Evolutionary conservation across 805 yeast species (phyloP), one percentile per base, ranked within the genome.

Genomic region (Candida broadrunensis): DNA sequence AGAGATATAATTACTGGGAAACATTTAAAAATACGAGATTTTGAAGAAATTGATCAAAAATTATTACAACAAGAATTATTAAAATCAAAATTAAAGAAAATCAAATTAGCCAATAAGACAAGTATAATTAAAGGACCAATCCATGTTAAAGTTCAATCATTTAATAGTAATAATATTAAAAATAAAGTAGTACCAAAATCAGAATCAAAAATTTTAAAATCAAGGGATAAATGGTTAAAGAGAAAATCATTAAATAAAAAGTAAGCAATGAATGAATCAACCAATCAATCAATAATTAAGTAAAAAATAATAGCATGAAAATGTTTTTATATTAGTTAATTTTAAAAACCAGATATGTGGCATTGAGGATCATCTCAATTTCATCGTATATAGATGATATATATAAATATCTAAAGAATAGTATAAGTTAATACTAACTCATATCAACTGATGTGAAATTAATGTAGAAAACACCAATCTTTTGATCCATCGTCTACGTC

Each of bases 81-180:
- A 35, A 65, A 65, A 35, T 46, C 56, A 38, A 68, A 65, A 45
- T 53, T 65, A 35, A 65, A 65, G 39, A 39, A 42, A 42, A 19
- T 56, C 35, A 46, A 47, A 35, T 23, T 35, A n/a, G 20, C 35
- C 19, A 59, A 53, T 33, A 56, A 53, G 14, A 42, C 44, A 12
- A 49, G 60, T 1, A 47, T 68, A 20, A 62, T 58, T 41, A 67
- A 62, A 48, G 75, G 74, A 1, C 72, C 73, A 6, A 70, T 70
- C 5, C 56, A 60, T 44, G 74, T 70, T 9, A 56, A 60, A 39
- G 69, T 70, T 6, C 63, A 56, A 36, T 33, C 53, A 7, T 54
- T 53, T 36, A 46, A 50, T 21, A 30, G 17, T 11, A 47, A 41
- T 19, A n/a, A n/a, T n/a, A n/a, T n/a, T n/a, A 45, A 49, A 33